Base-by-base conservation (phyloP, 2,329 filamentous ascomycete genomes). In the Aspergillus sojae region DNA sequence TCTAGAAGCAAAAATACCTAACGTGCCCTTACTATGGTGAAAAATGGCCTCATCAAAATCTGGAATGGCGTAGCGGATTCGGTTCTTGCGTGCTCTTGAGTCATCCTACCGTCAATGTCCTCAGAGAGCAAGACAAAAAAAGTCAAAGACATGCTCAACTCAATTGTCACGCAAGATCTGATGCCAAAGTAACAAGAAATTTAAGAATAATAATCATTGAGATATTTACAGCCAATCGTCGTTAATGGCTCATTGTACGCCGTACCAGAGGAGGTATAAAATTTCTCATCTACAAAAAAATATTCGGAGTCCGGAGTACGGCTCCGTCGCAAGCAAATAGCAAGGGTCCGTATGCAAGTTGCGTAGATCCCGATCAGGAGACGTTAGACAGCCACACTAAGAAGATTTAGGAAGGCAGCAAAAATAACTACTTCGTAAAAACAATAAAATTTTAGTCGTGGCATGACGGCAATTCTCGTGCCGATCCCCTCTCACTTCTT, bases 1-100 rank as follows among this genome's bases (percentile, higher is more conserved):
- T 61, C 66, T 65, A 65, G 65, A 67, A 60, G 58, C 58, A 58
- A 48, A 41, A 45, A 58, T 67, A 58, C 58, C 64, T 65, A 58
- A 65, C 41, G 10, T 11, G 11, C 23, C 48, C 30, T 43, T 39
- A 36, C 30, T 30, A 67, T 68, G 67, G 65, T 64, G 67, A 62
- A 60, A 68, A 62, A 67, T 68, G 66, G 63, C 43, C 67, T 68
- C 61, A 68, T 67, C 21, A 56, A 34, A 36, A 52, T 36, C 26
- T 19, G 46, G 41, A 50, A 68, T 68, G 58, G 62, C 67, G 58
- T 54, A 54, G 60, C 43, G 16, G 26, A n/a, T 23, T 28, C 12
- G 43, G n/a, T 26, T 55, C 32, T 55, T 55, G 32, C 48, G 59
- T 32, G 36, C 32, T 46, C 23, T 55, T 57, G 54, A 62, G 43